phyloP scores from a whole-genome alignment of 106 monocot genomes.

The Narthecium ossifragum region DNA sequence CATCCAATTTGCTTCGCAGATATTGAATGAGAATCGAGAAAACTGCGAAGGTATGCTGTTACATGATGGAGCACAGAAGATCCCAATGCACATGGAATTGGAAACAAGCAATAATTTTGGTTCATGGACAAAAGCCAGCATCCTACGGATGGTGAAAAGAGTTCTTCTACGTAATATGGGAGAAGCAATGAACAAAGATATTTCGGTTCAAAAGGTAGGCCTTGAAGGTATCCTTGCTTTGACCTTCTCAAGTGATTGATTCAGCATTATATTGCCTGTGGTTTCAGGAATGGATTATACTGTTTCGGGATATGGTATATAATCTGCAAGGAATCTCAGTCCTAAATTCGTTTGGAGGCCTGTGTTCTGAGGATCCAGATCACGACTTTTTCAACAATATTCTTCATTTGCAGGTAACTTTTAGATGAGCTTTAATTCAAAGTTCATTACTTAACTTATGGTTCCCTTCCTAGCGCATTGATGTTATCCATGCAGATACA shows the following conservation, averaged over 20 bases:
- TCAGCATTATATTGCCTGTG: slow-evolving; percentile 9
- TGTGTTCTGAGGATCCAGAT: slow-evolving; percentile 74
- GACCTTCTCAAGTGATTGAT: too few relatives aligned
- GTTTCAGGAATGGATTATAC: slow-evolving; percentile 80
- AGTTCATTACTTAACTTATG: too few relatives aligned
- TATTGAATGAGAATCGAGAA: slow-evolving; percentile 14
- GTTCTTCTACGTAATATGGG: slow-evolving; percentile 56
- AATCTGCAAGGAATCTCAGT: slow-evolving; percentile 46
- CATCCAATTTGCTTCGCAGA: slow-evolving; percentile 45
- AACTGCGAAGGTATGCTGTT: slow-evolving; percentile 6
- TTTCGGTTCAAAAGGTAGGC: slow-evolving; percentile 55
- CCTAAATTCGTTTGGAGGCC: slow-evolving; percentile 39
- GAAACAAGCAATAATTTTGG: slow-evolving; percentile 1
- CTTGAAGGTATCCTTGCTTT: too few relatives aligned
- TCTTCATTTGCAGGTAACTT: slow-evolving; percentile 78
- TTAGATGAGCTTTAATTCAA: background rate
- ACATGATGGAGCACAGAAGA: background rate
- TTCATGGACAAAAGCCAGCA: slow-evolving; percentile 47
- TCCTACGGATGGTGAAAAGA: slow-evolving; percentile 41
- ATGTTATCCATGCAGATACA: slow-evolving; percentile 34
- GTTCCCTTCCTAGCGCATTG: background rate
- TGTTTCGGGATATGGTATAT: slow-evolving; percentile 68
- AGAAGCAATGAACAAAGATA: slow-evolving; percentile 73
- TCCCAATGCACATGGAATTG: background rate
- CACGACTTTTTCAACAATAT: slow-evolving; percentile 89